A percentile compares a stretch with the other conserved stretches of the same genome.
These are phyloP conservation scores for Ustilago xerochloae DNA, from an alignment of 1,284 basidiomycete species.

Conservation along the genomic window DNA sequence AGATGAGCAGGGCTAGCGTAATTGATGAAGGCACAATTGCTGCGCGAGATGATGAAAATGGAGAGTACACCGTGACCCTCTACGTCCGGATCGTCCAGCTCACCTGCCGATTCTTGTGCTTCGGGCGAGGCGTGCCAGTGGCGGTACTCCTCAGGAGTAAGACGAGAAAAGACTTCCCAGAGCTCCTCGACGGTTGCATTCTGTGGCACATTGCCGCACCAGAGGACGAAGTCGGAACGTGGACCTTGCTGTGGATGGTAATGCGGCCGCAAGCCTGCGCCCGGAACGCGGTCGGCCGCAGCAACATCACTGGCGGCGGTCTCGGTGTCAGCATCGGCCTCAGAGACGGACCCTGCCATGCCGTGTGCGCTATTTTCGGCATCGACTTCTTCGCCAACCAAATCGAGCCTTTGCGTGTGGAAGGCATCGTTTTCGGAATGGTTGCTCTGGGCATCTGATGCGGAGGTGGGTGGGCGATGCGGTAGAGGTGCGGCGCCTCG, in stretches of 20 bases:
- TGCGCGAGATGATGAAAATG: constrained; percentile 90
- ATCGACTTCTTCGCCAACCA: neutral
- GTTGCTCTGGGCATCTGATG: neutral
- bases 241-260: constrained; percentile 68
- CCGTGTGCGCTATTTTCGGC: neutral
- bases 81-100: constrained; percentile 3
- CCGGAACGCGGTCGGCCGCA: constrained; percentile 30
- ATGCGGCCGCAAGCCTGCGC: constrained; percentile 39
- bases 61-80: constrained; percentile 77
- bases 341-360: neutral
- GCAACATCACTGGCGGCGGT: constrained; percentile 10
- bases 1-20: constrained; percentile 78
- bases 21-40: constrained; percentile 93
- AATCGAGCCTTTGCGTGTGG: neutral
- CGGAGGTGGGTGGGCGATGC: constrained; percentile 7
- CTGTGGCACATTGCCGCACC: constrained; percentile 86
- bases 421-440: neutral
- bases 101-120: constrained; percentile 10
- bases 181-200: constrained; percentile 89
- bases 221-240: constrained; percentile 93
- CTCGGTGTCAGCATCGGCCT: constrained; percentile 4
- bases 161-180: constrained; percentile 79
- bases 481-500: constrained; percentile 11
- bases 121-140: constrained; percentile 20
- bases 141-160: constrained; percentile 34